phyloP scores from a whole-genome alignment of 352 stramenopile species.

The Phytophthora quininea region DNA sequence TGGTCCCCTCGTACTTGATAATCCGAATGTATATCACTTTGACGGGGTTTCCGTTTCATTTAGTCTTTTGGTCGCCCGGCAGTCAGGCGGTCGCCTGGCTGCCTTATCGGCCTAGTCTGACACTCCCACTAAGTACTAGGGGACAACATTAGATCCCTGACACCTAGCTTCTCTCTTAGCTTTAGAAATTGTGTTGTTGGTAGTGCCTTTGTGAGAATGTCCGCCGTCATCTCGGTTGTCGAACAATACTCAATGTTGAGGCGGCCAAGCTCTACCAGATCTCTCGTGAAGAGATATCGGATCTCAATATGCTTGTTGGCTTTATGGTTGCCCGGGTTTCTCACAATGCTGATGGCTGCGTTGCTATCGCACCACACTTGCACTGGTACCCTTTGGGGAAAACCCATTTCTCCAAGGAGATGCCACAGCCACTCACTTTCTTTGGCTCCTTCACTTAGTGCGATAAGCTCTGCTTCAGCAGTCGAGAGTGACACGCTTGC shows the following conservation, averaged over 20 bases:
- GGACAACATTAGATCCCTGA: conserved; percentile 1
- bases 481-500: conserved; percentile 1
- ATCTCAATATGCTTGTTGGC: conserved; percentile 30
- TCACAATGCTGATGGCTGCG: conserved; percentile 19
- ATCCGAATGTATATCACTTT: too few species aligned
- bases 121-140: conserved; percentile 21
- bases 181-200: conserved; percentile 23
- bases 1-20: too few species aligned
- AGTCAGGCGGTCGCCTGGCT: too few species aligned
- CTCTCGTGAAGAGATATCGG: conserved; percentile 19
- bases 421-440: conserved; percentile 7
- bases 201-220: conserved; percentile 26
- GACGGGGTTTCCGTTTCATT: too few species aligned
- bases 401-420: conserved; percentile 12
- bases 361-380: conserved; percentile 27
- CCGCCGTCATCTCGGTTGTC: conserved; percentile 21
- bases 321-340: conserved; percentile 24
- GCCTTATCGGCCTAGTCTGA: background rate
- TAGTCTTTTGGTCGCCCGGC: too few species aligned
- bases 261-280: conserved; percentile 10
- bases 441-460: background rate
- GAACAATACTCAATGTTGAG: conserved; percentile 11
- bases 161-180: conserved; percentile 21
- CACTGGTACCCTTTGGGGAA: conserved; percentile 9
- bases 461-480: background rate